A percentile compares a stretch with the other conserved stretches of the same genome.
phyloP scores from a whole-genome alignment of 495 filamentous ascomycete species.

The Mycothermus thermophilus region DNA sequence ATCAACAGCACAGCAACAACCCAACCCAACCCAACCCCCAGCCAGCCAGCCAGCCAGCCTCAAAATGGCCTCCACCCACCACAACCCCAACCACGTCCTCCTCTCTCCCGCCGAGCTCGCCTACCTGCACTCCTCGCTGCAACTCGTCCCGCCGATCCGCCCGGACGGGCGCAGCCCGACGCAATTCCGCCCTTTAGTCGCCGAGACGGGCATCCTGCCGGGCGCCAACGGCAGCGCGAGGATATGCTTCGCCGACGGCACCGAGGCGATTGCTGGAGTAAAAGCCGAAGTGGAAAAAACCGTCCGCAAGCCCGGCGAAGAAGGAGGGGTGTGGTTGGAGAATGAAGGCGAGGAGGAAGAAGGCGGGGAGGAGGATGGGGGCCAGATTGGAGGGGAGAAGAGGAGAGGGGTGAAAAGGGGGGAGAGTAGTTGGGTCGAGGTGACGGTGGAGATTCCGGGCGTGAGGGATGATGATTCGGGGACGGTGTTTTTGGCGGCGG shows the following conservation, averaged over 20 bases:
- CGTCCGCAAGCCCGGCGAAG: slow-evolving; percentile 13
- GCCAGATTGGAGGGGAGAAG: slow-evolving; percentile 3
- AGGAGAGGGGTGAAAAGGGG: slow-evolving; percentile 4
- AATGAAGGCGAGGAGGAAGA: slow-evolving; percentile 9
- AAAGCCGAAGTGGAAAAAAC: slow-evolving; percentile 85
- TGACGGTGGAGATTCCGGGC: slow-evolving; percentile 75
- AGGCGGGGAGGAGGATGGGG: slow-evolving; percentile 9
- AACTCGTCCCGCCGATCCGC: slow-evolving; percentile 64
- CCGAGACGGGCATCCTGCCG: slow-evolving; percentile 81
- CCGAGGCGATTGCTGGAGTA: slow-evolving; percentile 86
- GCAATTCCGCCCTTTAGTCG: slow-evolving; percentile 80
- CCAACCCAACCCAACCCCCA: too few relatives aligned
- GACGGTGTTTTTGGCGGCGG: slow-evolving; percentile 70
- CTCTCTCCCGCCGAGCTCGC: slow-evolving; percentile 93
- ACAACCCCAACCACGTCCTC: slow-evolving; percentile 45
- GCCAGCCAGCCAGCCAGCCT: too few relatives aligned
- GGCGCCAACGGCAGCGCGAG: slow-evolving; percentile 83
- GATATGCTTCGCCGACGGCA: slow-evolving; percentile 87
- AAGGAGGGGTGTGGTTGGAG: neutral
- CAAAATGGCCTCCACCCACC: slow-evolving; percentile 24
- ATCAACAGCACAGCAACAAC: neutral
- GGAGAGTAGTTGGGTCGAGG: slow-evolving; percentile 52
- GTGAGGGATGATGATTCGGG: slow-evolving; percentile 81
- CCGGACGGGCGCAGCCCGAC: slow-evolving; percentile 71
- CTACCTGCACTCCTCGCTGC: slow-evolving; percentile 84